Evolutionary conservation across 768 basidiomycete genomes (phyloP), one percentile per base, ranked within the genome.

Genomic region (Rubroboletus pulcherrimus): DNA sequence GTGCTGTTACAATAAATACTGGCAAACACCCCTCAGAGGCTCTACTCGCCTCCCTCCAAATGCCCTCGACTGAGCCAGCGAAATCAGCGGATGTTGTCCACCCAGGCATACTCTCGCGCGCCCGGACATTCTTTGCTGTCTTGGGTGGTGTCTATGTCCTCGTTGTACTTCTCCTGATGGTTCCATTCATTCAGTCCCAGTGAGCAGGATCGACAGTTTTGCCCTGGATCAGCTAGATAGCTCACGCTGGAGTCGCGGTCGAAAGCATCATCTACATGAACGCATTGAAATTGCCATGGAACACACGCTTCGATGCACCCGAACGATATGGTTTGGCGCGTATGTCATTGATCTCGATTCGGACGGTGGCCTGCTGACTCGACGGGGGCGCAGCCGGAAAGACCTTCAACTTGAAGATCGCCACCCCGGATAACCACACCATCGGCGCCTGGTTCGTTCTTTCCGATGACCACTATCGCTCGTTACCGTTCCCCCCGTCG

Each of bases 361-460:
- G 4, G 1, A 8, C 30, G 33, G 21, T 19, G 21, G 5, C 21
- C 1, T 26, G 38, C 50, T 55, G 40, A 57, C 34, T 35, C 7
- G 46, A 21, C 21, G 4, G 1, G 40, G 24, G 15, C 17, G 37
- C 51, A 92, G 91, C 89, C 4, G 87, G 85, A 60, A 93, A 91
- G 68, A 87, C 90, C 0, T 70, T 81, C 46, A 91, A 94, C 63
- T 67, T 93, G 46, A 73, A 81, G 52, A 74, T 97, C 8, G 70
- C 74, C 14, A 93, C 93, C 0, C 64, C 81, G 0, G 95, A 98
- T 68, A 89, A 91, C 55, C 81, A 87, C 55, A 79, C 78, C 0
- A 68, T 98, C 39, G 95, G 95, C 15, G 88, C 92, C 19, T 94
- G 92, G 92, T 91, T 91, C 69, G 73, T 89, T 41, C 76, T 93